Base-by-base conservation (phyloP, 1,139 yeast genomes). In the Blastobotrys apis region DNA sequence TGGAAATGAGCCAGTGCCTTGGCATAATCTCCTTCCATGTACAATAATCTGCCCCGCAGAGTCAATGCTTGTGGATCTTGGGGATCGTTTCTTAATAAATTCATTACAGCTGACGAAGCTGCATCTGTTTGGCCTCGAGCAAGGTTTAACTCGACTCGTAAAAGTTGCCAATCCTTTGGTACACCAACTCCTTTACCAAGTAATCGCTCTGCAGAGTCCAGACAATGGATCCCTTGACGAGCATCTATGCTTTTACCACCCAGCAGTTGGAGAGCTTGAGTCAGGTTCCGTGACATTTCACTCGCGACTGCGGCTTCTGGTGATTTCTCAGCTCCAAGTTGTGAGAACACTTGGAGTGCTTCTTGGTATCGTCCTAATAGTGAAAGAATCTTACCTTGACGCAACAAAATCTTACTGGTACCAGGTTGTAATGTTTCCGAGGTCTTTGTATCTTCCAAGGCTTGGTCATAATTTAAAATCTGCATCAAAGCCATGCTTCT, bases 401-500 rank as follows among this genome's bases (percentile, higher is more conserved):
- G 59, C 33, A 55, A 41, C 39, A 58, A 49, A 15, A 69, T 62
- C 57, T 69, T 69, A 31, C 60, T 53, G 5, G 53, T 55, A 15
- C 59, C 59, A 2, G 69, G 64, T 9, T 58, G 65, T n/a, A 65
- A 55, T 16, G 50, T 46, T 40, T 60, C 56, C n/a, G 71, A 66
- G 38, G 51, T 51, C 25, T 50, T 47, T 4, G 67, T 59, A 53
- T 83, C 88, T 25, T 65, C 59, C 8, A 80, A 62, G 1, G 94
- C 94, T 33, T 75, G 67, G 5, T 67, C 63, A 69, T 74, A 83
- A 44, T 77, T 75, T 5, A 69, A 62, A 4, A 79, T 63, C 52
- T 84, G 84, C 55, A 85, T 66, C 50, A 76, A 72, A n/a, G 94
- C 78, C 71, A 84, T 83, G 3, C 95, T 83, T 47, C 94, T 67